These are phyloP conservation scores for Elaeis guineensis DNA, from an alignment of 176 grass and related monocot genomes.

Conservation along the genomic window DNA sequence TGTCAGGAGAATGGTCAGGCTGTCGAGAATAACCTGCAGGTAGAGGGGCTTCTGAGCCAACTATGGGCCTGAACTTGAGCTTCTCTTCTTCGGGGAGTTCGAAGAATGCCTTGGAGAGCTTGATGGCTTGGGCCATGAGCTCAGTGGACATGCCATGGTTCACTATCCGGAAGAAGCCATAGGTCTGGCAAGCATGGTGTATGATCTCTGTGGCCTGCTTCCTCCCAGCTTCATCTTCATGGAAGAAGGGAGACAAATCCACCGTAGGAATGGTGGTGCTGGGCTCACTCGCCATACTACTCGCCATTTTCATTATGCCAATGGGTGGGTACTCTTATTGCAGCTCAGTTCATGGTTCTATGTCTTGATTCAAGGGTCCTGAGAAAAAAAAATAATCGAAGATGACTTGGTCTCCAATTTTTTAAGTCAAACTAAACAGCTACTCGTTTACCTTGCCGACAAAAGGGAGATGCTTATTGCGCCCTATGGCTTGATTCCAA, in stretches of 20 bases:
- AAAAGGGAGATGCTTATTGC: no score
- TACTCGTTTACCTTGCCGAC: no score
- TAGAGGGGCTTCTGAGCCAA: conserved; percentile 4
- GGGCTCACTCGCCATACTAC: no score
- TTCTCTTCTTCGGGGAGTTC: conserved; percentile 31
- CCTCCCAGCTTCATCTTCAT: neutral
- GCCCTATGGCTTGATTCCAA: no score
- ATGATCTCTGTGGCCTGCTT: conserved; percentile 15
- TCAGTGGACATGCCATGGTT: conserved; percentile 28
- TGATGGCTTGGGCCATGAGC: conserved; percentile 19
- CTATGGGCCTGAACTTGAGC: conserved; percentile 7
- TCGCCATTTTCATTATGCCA: neutral
- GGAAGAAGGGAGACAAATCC: conserved; percentile 9
- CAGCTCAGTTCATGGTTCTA: neutral
- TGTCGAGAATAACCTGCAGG: conserved; percentile 33
- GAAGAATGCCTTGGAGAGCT: conserved; percentile 26
- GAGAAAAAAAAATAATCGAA: no score
- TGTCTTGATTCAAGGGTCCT: no score
- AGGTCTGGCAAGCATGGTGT: conserved; percentile 16
- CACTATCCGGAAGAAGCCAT: conserved; percentile 36
- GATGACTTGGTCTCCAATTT: no score
- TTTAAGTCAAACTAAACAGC: no score
- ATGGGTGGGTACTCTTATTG: neutral
- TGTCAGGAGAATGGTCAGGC: conserved; percentile 24
- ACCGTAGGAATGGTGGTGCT: neutral